Conservation (phyloP, 768 basidiomycete genomes). For the Tulasnella sp. region DNA sequence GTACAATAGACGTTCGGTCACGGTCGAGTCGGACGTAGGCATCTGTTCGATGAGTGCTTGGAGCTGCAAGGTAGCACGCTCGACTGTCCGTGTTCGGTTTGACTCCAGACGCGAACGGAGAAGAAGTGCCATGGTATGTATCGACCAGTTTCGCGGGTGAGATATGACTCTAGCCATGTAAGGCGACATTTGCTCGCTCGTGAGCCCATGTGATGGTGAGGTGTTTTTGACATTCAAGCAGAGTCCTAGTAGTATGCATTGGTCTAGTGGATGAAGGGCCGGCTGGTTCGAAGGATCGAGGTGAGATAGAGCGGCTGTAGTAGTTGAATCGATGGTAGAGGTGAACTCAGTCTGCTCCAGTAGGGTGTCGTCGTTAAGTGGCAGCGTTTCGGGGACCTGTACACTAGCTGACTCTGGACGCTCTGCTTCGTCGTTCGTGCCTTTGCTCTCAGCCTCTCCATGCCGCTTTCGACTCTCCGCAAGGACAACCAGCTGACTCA, state of each 20-base stretch:
- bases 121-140: conserved; percentile 93
- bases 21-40: conserved; percentile 70
- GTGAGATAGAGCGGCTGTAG: conserved; percentile 44
- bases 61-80: conserved; percentile 83
- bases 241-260: conserved; percentile 81
- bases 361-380: conserved; percentile 90
- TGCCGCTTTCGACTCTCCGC: conserved; percentile 65
- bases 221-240: conserved; percentile 86
- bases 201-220: conserved; percentile 82
- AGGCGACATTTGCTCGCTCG: conserved; percentile 83
- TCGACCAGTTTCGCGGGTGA: conserved; percentile 88
- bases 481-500: conserved; percentile 85
- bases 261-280: conserved; percentile 83
- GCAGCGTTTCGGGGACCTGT: conserved; percentile 62
- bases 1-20: conserved; percentile 65
- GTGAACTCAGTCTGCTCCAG: conserved; percentile 91
- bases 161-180: conserved; percentile 83
- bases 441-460: neutral
- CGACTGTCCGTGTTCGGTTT: conserved; percentile 80
- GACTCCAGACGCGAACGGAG: conserved; percentile 88
- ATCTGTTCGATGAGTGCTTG: conserved; percentile 96
- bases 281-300: conserved; percentile 80
- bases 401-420: conserved; percentile 3
- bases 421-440: conserved; percentile 4
- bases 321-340: conserved; percentile 37